phyloP scores from a whole-genome alignment of 2,329 filamentous ascomycete species.

The Ophiostoma ips region DNA sequence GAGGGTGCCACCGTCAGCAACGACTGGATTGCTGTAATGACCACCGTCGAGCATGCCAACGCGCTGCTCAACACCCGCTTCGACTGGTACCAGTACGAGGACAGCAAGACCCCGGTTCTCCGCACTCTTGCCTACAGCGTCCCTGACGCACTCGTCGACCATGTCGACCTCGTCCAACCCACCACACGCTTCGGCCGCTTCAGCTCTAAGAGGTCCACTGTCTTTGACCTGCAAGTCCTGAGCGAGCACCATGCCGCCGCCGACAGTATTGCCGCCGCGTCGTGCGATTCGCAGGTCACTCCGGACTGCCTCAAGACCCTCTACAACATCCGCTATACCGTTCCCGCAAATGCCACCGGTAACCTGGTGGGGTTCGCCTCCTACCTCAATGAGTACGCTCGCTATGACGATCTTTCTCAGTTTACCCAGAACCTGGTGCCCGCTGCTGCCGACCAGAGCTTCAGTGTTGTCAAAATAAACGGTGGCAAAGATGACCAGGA shows the following conservation, averaged over 20 bases:
- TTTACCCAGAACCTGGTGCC: constrained; percentile 40
- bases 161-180: constrained; percentile 50
- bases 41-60: constrained; percentile 37
- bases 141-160: constrained; percentile 36
- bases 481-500: constrained; percentile 37
- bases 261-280: constrained; percentile 11
- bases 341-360: constrained; percentile 5
- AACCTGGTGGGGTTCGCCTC: constrained; percentile 26
- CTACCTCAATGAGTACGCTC: constrained; percentile 35
- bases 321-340: constrained; percentile 32
- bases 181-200: constrained; percentile 48
- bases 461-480: constrained; percentile 42
- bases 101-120: constrained; percentile 29
- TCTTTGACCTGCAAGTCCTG: constrained; percentile 24
- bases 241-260: constrained; percentile 10
- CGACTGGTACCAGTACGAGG: constrained; percentile 36
- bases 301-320: constrained; percentile 34
- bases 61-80: constrained; percentile 43
- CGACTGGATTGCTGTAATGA: constrained; percentile 48
- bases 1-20: constrained; percentile 28
- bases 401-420: constrained; percentile 32
- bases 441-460: constrained; percentile 35
- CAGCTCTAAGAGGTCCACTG: constrained; percentile 25
- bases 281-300: constrained; percentile 28
- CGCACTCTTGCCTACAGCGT: constrained; percentile 46